Evolutionary conservation across 208 protist genomes (phyloP).

Genomic region (Trypanosoma congolense): DNA sequence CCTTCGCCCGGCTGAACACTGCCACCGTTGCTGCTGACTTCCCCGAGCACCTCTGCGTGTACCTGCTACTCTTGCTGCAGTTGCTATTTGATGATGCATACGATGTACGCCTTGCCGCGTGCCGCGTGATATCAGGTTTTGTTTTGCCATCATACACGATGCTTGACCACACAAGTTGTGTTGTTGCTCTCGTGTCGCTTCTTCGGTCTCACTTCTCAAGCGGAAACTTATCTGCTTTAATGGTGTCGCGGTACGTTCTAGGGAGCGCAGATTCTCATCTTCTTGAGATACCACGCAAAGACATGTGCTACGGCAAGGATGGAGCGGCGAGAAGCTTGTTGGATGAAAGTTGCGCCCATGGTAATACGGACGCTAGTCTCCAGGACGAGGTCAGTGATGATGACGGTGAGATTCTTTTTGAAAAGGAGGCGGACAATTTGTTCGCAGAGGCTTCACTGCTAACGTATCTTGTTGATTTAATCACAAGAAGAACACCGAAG

Average conservation of each 20-base stretch:
- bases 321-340: background rate
- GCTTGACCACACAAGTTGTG: constrained; percentile 55
- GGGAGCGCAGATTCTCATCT: background rate
- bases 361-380: constrained; percentile 5
- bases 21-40: background rate
- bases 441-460: constrained; percentile 67
- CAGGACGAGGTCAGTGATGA: constrained; percentile 19
- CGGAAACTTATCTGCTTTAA: background rate
- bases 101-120: constrained; percentile 53
- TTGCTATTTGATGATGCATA: constrained; percentile 74
- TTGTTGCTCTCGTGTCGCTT: constrained; percentile 36
- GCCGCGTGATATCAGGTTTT: constrained; percentile 21
- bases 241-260: constrained; percentile 12
- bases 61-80: constrained; percentile 50
- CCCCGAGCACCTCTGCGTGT: constrained; percentile 12
- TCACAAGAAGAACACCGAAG: background rate
- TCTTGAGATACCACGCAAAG: background rate
- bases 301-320: background rate
- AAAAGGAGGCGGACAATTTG: constrained; percentile 84
- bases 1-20: background rate
- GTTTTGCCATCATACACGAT: background rate
- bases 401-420: constrained; percentile 63
- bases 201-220: constrained; percentile 3
- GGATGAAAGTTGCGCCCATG: background rate
- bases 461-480: constrained; percentile 24